Base-by-base conservation (phyloP, 176 grass and related monocot genomes). In the Thinopyrum elongatum region DNA sequence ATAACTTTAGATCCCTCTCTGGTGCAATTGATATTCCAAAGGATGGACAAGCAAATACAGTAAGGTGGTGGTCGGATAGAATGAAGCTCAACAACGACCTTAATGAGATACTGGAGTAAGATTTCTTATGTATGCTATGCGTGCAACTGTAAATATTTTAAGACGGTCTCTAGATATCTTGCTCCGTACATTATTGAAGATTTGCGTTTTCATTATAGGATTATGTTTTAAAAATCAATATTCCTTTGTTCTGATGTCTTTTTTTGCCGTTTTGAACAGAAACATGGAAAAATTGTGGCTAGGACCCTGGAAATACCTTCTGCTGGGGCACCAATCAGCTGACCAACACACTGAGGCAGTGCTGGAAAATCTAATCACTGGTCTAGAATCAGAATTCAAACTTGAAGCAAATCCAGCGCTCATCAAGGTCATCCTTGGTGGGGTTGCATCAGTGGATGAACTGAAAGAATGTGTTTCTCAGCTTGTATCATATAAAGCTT, bases 271-370 rank as follows among this genome's bases (percentile, higher is more conserved):
- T 84, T 85, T 41, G 33, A 87, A 80, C 86, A 98, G 96, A 71
- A 83, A 75, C 27, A 91, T 98, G 27, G 93, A 98, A 85, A 77
- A 86, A 26, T 95, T 86, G 80, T 98, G 96, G 96, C 82, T 98
- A 77, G 96, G 96, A 38, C 88, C 96, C 23, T 98, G 96, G 96
- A 86, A 87, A 79, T 94, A 92, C 86, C 92, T 98, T 86, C 88
- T 98, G 46, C 85, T 90, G 86, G 96, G 96, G 30, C 65, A 79
- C 61, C 84, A 76, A 68, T 85, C 78, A 81, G 69, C 35, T 80
- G 77, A 83, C 42, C 38, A 89, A 85, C 42, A 86, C 36, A 91
- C 51, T 33, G 86, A 95, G n/a, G 33, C 64, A 61, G 76, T 77
- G n/a, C 58, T 42, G 34, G 46, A 80, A 70, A 86, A 84, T 58